These are phyloP conservation scores for Suillus sp. DNA, from an alignment of 768 basidiomycete species.

Conservation along the genomic window DNA sequence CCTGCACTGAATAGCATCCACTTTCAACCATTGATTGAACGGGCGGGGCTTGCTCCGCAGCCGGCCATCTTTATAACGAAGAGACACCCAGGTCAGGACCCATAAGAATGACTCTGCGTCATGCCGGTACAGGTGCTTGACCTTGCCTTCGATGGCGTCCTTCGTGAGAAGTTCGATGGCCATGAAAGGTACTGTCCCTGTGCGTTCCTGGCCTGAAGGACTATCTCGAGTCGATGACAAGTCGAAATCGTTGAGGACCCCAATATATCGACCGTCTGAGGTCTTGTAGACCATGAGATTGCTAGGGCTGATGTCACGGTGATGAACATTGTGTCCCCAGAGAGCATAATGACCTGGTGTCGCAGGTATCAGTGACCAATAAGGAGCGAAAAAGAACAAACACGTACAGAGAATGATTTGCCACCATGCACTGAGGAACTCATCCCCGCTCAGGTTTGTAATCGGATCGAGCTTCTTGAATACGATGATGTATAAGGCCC, in stretches of 20 bases:
- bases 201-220: constrained; percentile 3
- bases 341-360: constrained; percentile 11
- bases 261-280: neutral
- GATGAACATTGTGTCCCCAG: neutral
- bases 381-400: neutral
- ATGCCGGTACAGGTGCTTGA: neutral
- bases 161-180: neutral
- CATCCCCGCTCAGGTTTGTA: neutral
- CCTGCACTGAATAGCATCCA: neutral
- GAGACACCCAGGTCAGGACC: constrained; percentile 4
- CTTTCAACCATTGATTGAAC: neutral
- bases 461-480: constrained; percentile 9
- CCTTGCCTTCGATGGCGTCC: neutral
- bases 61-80: neutral
- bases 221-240: neutral
- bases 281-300: constrained; percentile 14
- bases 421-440: constrained; percentile 11
- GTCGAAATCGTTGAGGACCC: constrained; percentile 17
- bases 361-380: neutral
- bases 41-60: neutral
- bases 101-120: constrained; percentile 5
- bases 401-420: constrained; percentile 7
- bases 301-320: constrained; percentile 10
- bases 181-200: constrained; percentile 18
- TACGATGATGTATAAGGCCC: constrained; percentile 15